phyloP scores from a whole-genome alignment of 495 filamentous ascomycete species.

The Xylaria sp. region DNA sequence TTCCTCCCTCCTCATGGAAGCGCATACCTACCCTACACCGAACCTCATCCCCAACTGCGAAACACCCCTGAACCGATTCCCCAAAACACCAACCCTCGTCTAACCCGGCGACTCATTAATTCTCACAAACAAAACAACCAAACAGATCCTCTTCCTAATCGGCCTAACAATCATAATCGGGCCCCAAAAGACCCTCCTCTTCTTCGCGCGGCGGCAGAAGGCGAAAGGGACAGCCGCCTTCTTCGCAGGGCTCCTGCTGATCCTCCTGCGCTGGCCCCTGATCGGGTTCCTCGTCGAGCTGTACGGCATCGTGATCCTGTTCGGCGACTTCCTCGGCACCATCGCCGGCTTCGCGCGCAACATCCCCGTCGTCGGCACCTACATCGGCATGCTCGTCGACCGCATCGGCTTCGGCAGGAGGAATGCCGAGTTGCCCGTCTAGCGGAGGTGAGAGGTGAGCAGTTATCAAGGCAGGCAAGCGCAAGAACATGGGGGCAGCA shows the following conservation, averaged over 20 bases:
- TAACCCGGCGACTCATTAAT: constrained; percentile 7
- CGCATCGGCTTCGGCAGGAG: constrained; percentile 66
- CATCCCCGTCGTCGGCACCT: constrained; percentile 84
- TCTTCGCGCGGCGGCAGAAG: constrained; percentile 94
- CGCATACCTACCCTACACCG: too few relatives aligned
- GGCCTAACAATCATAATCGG: constrained; percentile 95
- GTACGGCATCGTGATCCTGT: constrained; percentile 91
- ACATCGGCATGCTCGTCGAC: constrained; percentile 74
- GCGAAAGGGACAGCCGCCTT: constrained; percentile 91
- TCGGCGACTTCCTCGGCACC: constrained; percentile 95
- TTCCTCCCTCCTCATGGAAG: too few relatives aligned
- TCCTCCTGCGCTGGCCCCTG: constrained; percentile 86
- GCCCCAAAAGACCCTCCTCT: constrained; percentile 84
- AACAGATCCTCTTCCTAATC: constrained; percentile 92
- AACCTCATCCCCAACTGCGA: background rate
- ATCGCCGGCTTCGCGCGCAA: constrained; percentile 86
- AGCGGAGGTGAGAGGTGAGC: background rate
- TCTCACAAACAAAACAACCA: constrained; percentile 23
- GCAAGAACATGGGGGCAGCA: background rate
- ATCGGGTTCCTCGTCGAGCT: constrained; percentile 89
- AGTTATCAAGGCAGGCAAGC: background rate
- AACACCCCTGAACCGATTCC: background rate
- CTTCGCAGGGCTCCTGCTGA: constrained; percentile 80
- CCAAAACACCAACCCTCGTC: background rate
- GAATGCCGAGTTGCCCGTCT: constrained; percentile 81